Conservation (phyloP, 768 basidiomycete species). For the Psilocybe subaeruginosa region DNA sequence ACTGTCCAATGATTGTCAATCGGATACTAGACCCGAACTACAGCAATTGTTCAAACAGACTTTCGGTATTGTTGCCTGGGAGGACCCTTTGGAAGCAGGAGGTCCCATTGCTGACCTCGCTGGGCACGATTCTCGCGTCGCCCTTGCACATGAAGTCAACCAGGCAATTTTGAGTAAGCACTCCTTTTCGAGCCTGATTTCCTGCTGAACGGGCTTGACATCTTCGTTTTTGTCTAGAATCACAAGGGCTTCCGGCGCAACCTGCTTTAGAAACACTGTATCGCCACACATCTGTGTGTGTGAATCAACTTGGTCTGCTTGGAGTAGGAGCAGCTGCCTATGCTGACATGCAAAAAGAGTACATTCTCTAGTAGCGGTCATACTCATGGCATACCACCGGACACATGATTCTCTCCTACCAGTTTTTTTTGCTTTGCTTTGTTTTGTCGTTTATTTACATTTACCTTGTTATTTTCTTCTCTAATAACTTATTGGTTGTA, state of each 20-base stretch:
- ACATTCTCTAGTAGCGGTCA: constrained; percentile 46
- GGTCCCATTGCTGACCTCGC: constrained; percentile 70
- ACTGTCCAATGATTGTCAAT: constrained; percentile 69
- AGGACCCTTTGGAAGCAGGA: constrained; percentile 69
- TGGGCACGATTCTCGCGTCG: constrained; percentile 64
- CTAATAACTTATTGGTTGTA: constrained; percentile 13
- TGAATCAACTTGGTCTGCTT: constrained; percentile 71
- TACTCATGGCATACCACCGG: background rate
- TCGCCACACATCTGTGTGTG: constrained; percentile 69
- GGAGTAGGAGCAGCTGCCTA: constrained; percentile 82
- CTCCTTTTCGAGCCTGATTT: background rate
- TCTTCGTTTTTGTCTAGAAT: constrained; percentile 49
- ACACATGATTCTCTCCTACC: background rate
- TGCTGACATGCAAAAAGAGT: constrained; percentile 77
- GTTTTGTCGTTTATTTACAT: constrained; percentile 9
- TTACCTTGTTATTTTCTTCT: constrained; percentile 12
- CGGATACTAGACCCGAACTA: constrained; percentile 64
- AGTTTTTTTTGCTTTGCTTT: background rate
- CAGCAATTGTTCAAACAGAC: constrained; percentile 71
- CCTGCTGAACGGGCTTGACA: background rate
- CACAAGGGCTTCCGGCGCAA: constrained; percentile 71
- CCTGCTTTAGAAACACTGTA: constrained; percentile 80
- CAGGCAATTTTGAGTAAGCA: constrained; percentile 78
- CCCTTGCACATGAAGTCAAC: constrained; percentile 78
- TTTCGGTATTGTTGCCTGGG: constrained; percentile 80